Conservation (phyloP, 1,284 basidiomycete species). For the Ustilago esculenta region DNA sequence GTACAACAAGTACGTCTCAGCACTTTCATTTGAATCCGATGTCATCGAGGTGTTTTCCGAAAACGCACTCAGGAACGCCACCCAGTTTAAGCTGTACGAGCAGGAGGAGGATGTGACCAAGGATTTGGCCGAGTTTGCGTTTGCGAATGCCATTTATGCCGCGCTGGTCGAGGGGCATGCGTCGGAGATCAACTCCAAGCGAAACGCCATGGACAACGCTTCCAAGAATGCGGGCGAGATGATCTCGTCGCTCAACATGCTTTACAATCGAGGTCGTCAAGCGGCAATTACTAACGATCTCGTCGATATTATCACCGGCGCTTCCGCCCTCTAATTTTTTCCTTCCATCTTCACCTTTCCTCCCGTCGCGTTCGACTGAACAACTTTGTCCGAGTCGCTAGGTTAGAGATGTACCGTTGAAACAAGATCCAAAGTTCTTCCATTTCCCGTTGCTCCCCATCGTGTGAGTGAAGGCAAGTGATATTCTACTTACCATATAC, state of each 20-base stretch:
- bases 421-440: no score
- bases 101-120: conserved; percentile 78
- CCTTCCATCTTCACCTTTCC: no score
- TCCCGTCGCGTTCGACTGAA: no score
- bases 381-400: no score
- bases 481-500: no score
- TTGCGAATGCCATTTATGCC: conserved; percentile 96
- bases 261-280: conserved; percentile 96
- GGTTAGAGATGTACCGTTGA: no score
- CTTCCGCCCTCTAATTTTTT: conserved; percentile 69
- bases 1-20: conserved; percentile 95
- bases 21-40: conserved; percentile 87
- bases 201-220: conserved; percentile 99
- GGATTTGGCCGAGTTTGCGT: conserved; percentile 92
- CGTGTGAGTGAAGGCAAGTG: no score
- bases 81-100: conserved; percentile 65
- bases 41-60: conserved; percentile 74
- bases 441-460: no score
- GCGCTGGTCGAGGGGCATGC: conserved; percentile 95
- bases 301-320: conserved; percentile 93
- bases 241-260: conserved; percentile 65
- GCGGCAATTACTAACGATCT: conserved; percentile 96
- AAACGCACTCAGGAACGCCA: conserved; percentile 72
- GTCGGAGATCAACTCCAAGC: conserved; percentile 81
- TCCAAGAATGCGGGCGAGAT: conserved; percentile 86